Conservation (phyloP, 331 rosid genomes). For the Quercus tomentella region DNA sequence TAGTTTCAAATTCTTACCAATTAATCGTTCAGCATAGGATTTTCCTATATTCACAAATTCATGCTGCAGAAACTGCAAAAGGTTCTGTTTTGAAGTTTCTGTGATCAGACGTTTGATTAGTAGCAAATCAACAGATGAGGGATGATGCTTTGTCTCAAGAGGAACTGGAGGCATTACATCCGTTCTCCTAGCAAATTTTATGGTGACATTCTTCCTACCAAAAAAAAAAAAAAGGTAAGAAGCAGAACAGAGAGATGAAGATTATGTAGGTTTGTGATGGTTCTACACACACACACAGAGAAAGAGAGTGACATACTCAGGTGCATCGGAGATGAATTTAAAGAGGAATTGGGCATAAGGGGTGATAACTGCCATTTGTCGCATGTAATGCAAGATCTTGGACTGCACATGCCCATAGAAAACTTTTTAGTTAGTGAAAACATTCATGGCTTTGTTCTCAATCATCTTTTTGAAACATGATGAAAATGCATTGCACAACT, state of each 20-base stretch:
- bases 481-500: not conserved
- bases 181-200: conserved; percentile 89
- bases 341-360: conserved; percentile 88
- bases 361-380: conserved; percentile 84
- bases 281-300: conserved; percentile 12
- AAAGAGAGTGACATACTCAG: conserved; percentile 59
- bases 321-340: conserved; percentile 70
- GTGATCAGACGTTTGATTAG: conserved; percentile 83
- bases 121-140: conserved; percentile 87
- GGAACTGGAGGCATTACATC: conserved; percentile 98
- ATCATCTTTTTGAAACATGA: not conserved
- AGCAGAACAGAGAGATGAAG: conserved; percentile 6
- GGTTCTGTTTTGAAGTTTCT: conserved; percentile 81
- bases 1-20: conserved; percentile 46
- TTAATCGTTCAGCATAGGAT: conserved; percentile 81
- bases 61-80: conserved; percentile 91
- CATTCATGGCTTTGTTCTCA: not conserved
- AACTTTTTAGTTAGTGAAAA: conserved; percentile 15
- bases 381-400: conserved; percentile 92
- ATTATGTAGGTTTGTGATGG: not conserved
- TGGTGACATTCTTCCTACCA: conserved; percentile 77
- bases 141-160: conserved; percentile 92
- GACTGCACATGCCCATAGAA: conserved; percentile 61
- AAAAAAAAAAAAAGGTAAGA: not conserved
- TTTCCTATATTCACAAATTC: conserved; percentile 87